Percentiles rank a stretch among this genome's conserved stretches.
Conservation (phyloP, 495 filamentous ascomycete genomes). For the Penicillium tannophilum region DNA sequence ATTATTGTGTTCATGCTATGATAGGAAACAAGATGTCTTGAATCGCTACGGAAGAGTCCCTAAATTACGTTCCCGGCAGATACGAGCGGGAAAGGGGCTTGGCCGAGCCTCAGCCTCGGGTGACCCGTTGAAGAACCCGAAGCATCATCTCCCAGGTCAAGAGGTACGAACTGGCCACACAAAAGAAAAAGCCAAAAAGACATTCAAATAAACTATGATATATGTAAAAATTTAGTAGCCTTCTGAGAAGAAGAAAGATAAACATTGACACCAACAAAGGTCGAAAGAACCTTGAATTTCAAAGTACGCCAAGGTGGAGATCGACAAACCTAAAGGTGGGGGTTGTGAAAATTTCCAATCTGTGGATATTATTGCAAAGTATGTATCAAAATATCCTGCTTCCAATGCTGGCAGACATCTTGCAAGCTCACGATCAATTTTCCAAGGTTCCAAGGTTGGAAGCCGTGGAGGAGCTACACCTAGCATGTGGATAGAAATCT, state of each 20-base stretch:
- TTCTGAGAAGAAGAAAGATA: too few relatives aligned
- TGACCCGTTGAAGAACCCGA: too few relatives aligned
- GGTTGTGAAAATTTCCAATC: not conserved
- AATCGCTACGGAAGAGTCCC: too few relatives aligned
- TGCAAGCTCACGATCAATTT: not conserved
- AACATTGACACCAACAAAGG: too few relatives aligned
- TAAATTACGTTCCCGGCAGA: not conserved
- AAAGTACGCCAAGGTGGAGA: not conserved
- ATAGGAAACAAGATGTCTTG: too few relatives aligned
- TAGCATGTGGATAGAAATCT: too few relatives aligned
- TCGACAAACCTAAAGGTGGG: not conserved
- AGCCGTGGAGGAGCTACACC: too few relatives aligned
- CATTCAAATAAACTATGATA: not conserved
- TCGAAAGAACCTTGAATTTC: not conserved
- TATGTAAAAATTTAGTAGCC: not conserved
- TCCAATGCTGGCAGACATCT: not conserved
- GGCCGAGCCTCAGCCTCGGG: not conserved
- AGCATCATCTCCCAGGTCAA: too few relatives aligned
- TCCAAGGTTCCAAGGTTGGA: too few relatives aligned
- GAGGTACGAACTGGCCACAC: too few relatives aligned
- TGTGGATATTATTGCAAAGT: not conserved
- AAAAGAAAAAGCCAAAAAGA: too few relatives aligned
- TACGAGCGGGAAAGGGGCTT: not conserved
- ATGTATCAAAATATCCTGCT: not conserved
- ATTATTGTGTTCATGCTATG: not conserved